Evolutionary conservation across 768 basidiomycete genomes (phyloP).

Genomic region (Xanthoconium stramineum): DNA sequence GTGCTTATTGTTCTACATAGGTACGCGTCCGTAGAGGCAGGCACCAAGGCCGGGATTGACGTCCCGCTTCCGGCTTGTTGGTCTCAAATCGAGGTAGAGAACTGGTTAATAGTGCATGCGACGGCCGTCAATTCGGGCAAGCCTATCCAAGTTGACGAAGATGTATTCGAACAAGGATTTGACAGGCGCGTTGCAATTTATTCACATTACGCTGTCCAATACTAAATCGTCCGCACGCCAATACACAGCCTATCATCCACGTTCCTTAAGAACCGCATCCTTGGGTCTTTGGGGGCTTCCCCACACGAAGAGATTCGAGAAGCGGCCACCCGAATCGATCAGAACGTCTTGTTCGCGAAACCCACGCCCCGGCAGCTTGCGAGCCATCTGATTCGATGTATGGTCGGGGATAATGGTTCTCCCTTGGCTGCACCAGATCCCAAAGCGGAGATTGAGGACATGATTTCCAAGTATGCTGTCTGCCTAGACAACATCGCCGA

Average conservation of each 20-base stretch:
- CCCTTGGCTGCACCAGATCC: too few relatives aligned
- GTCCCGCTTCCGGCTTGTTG: conserved; percentile 30
- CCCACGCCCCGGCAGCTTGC: conserved; percentile 36
- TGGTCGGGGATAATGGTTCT: too few relatives aligned
- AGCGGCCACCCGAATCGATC: conserved; percentile 21
- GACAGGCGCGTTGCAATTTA: conserved; percentile 27
- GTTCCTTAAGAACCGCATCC: conserved; percentile 37
- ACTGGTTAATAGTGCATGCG: conserved; percentile 28
- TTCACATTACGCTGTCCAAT: not conserved
- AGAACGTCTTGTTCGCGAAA: conserved; percentile 45
- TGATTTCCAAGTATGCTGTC: too few relatives aligned
- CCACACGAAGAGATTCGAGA: conserved; percentile 4
- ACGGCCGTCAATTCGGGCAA: conserved; percentile 11
- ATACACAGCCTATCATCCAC: conserved; percentile 32
- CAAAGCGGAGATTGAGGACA: too few relatives aligned
- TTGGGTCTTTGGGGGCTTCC: conserved; percentile 28
- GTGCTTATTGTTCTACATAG: conserved; percentile 10
- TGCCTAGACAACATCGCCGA: not conserved
- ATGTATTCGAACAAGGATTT: conserved; percentile 35
- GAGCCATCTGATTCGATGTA: conserved; percentile 14
- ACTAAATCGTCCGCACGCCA: not conserved
- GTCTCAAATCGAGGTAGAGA: conserved; percentile 18
- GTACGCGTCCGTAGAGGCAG: conserved; percentile 28
- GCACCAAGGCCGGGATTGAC: conserved; percentile 18
- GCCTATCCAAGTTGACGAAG: conserved; percentile 5